Evolutionary conservation across 345 rosid genomes (phyloP).

Genomic region (Corchorus capsularis): DNA sequence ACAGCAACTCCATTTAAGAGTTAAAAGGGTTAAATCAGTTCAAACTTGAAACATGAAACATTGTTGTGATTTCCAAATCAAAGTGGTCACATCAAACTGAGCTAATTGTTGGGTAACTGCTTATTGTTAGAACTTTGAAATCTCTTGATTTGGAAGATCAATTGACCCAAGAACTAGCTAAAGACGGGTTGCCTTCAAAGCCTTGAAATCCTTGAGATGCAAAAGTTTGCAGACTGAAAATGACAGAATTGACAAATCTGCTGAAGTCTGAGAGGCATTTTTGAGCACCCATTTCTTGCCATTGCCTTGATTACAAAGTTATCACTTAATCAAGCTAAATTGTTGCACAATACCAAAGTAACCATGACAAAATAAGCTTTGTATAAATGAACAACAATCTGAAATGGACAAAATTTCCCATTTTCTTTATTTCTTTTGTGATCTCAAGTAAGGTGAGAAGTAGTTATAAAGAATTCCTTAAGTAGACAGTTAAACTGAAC

Average conservation of each 20-base stretch:
- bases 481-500: background rate
- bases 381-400: background rate
- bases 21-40: background rate
- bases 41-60: too few species aligned
- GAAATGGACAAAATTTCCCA: background rate
- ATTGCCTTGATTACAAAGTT: constrained; percentile 14
- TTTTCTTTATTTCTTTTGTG: background rate
- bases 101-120: constrained; percentile 11
- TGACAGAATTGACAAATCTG: constrained; percentile 21
- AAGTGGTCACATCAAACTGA: background rate
- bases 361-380: background rate
- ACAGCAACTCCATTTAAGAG: background rate
- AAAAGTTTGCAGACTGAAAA: constrained; percentile 7
- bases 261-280: constrained; percentile 3
- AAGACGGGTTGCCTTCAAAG: constrained; percentile 7
- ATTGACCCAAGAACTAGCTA: background rate
- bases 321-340: constrained; percentile 14
- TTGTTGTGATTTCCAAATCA: background rate
- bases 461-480: background rate
- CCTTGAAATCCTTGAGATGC: background rate
- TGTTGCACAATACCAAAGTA: constrained; percentile 7
- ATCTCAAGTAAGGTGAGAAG: background rate
- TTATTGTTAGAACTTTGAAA: background rate
- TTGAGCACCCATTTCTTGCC: constrained; percentile 5
- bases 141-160: background rate